Percentiles rank a stretch among this genome's conserved stretches.
Conservation (phyloP, 2,329 filamentous ascomycete genomes). For the Rugonectria rugulosa region DNA sequence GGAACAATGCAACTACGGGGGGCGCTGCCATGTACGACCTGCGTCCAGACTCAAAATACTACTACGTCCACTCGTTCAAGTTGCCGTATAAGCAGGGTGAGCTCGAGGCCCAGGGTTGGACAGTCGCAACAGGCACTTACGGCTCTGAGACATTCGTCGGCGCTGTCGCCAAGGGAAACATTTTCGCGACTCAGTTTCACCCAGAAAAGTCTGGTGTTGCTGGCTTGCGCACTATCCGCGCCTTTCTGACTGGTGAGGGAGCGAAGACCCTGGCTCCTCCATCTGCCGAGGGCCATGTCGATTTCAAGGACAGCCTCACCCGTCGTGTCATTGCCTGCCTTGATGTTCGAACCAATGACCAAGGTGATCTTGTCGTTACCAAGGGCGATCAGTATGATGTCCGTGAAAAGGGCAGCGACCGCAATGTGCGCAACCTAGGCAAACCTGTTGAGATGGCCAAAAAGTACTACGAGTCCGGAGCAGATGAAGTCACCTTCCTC, state of each 20-base stretch:
- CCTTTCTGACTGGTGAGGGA: conserved; percentile 81
- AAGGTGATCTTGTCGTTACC: conserved; percentile 94
- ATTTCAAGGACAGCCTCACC: conserved; percentile 75
- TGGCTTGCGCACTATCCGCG: conserved; percentile 81
- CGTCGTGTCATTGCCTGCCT: conserved; percentile 93
- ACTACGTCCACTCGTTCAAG: conserved; percentile 97
- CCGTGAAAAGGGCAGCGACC: conserved; percentile 77
- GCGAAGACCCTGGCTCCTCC: conserved; percentile 45
- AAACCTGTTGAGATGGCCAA: conserved; percentile 96
- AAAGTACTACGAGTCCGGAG: conserved; percentile 94
- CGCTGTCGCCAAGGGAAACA: conserved; percentile 83
- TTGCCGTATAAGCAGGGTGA: conserved; percentile 76
- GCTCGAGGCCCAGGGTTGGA: conserved; percentile 85
- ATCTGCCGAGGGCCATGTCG: conserved; percentile 4
- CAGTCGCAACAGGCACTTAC: conserved; percentile 89
- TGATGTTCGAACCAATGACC: conserved; percentile 93
- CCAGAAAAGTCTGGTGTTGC: conserved; percentile 96
- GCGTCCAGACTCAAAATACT: conserved; percentile 87
- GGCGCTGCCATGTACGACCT: conserved; percentile 75
- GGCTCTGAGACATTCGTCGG: conserved; percentile 90
- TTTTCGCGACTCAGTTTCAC: conserved; percentile 95
- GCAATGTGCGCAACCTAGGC: conserved; percentile 85
- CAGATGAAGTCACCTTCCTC: conserved; percentile 95
- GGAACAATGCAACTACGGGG: conserved; percentile 85
- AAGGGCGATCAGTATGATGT: conserved; percentile 99